Percentiles rank a stretch among this genome's conserved stretches.
Conservation (phyloP, 164 flowering plant genomes). For the Nymphaea colorata region DNA sequence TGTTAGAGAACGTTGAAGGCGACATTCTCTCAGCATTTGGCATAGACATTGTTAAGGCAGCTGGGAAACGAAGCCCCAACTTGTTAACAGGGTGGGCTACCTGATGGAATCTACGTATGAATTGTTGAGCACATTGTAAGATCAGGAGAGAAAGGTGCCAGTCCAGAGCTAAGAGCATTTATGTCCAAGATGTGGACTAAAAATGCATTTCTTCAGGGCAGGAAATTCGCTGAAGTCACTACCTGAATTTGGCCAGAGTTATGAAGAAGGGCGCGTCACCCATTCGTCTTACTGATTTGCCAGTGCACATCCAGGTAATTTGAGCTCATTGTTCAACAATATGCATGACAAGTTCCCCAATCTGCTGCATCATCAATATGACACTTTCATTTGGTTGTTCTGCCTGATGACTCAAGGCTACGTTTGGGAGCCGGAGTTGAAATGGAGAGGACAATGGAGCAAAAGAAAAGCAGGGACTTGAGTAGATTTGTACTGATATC, state of each 20-base stretch:
- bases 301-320: slow-evolving; percentile 13
- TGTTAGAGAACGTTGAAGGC: slow-evolving; percentile 83
- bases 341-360: no score
- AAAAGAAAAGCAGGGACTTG: neutral
- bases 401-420: neutral
- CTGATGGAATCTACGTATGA: slow-evolving; percentile 71
- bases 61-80: slow-evolving; percentile 86
- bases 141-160: slow-evolving; percentile 64
- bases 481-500: neutral
- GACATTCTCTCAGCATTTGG: slow-evolving; percentile 85
- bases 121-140: slow-evolving; percentile 77
- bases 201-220: slow-evolving; percentile 56
- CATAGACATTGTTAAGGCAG: slow-evolving; percentile 89
- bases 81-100: slow-evolving; percentile 84
- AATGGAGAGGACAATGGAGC: neutral
- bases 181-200: slow-evolving; percentile 80
- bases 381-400: neutral
- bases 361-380: neutral
- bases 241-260: slow-evolving; percentile 45
- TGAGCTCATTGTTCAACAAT: neutral
- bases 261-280: slow-evolving; percentile 56
- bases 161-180: slow-evolving; percentile 60
- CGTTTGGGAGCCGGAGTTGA: neutral
- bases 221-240: slow-evolving; percentile 51
- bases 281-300: slow-evolving; percentile 55